Evolutionary conservation across 768 basidiomycete genomes (phyloP), one percentile per base, ranked within the genome.

Genomic region (Lyophyllum decastes): DNA sequence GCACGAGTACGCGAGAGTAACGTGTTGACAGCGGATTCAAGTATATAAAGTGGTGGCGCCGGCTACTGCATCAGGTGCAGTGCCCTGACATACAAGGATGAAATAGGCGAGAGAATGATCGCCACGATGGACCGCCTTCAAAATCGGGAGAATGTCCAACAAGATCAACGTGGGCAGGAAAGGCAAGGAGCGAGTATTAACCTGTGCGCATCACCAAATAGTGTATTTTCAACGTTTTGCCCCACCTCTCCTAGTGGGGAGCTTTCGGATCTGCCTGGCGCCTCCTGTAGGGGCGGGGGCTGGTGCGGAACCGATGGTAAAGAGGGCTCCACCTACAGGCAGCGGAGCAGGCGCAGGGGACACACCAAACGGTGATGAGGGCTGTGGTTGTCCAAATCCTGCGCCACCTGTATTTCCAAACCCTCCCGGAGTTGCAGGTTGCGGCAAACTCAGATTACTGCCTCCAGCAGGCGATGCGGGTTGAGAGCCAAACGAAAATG

Each of bases 291-390:
- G 59, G 4, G 73, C 40, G 4, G 77, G 70, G 24, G 78, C 62
- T 17, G 86, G 81, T 1, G 82, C 78, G 47, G 86, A 75, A 27
- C 86, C 86, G 52, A 87, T 86, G 12, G 85, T 87, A 64, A 87
- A 87, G 34, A 87, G 59, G 7, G 72, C 71, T 8, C 74, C 75
- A 19, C 72, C 75, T 22, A 76, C 66, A 2, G 78, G 68, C 10
- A 73, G 4, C 17, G 17, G 68, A 1, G 74, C 72, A 43, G 75
- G 56, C 27, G 70, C 66, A 26, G 73, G 66, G 7, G 76, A 72
- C 4, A 74, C 73, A 64, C 76, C 73, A 59, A 85, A 86, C 9
- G 80, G 78, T 35, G 77, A 78, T 5, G 78, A 68, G 26, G 78
- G 73, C 44, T 67, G 69, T 34, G 77, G 65, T 27, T 70, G 71